Percentiles rank a stretch among this genome's conserved stretches.
Conservation (phyloP, 2,329 filamentous ascomycete genomes). For the Blumeria graminis region DNA sequence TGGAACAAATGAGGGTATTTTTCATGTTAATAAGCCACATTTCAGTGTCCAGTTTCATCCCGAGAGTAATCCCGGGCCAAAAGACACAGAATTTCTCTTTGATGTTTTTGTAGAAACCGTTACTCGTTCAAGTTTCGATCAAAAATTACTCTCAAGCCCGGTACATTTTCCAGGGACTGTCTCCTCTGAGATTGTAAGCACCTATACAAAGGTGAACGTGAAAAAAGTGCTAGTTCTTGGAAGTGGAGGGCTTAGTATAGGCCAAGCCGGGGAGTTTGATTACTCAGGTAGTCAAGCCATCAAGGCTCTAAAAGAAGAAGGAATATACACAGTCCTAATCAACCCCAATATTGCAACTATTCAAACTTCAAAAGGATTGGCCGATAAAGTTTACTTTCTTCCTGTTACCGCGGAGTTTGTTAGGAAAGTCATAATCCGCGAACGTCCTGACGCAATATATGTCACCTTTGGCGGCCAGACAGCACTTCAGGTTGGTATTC, state of each 20-base stretch:
- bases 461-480: slow-evolving; percentile 96
- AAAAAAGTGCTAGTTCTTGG: slow-evolving; percentile 92
- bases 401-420: slow-evolving; percentile 95
- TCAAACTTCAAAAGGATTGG: slow-evolving; percentile 90
- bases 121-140: slow-evolving; percentile 41
- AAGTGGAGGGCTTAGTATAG: slow-evolving; percentile 86
- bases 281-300: slow-evolving; percentile 97
- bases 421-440: slow-evolving; percentile 86
- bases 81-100: slow-evolving; percentile 90
- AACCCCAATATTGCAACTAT: slow-evolving; percentile 99
- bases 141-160: slow-evolving; percentile 41
- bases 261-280: slow-evolving; percentile 94
- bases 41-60: slow-evolving; percentile 99
- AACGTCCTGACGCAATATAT: slow-evolving; percentile 89
- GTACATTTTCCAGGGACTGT: slow-evolving; percentile 76
- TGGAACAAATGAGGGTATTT: slow-evolving; percentile 91
- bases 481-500: slow-evolving; percentile 84
- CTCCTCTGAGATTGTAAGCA: slow-evolving; percentile 49
- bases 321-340: slow-evolving; percentile 93
- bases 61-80: slow-evolving; percentile 82
- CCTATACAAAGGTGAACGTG: slow-evolving; percentile 56
- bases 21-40: slow-evolving; percentile 63
- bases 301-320: slow-evolving; percentile 93
- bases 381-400: slow-evolving; percentile 96
- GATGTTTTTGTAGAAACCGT: slow-evolving; percentile 89